phyloP scores from a whole-genome alignment of 2,329 filamentous ascomycete genomes.

The Zopfia rhizophila region DNA sequence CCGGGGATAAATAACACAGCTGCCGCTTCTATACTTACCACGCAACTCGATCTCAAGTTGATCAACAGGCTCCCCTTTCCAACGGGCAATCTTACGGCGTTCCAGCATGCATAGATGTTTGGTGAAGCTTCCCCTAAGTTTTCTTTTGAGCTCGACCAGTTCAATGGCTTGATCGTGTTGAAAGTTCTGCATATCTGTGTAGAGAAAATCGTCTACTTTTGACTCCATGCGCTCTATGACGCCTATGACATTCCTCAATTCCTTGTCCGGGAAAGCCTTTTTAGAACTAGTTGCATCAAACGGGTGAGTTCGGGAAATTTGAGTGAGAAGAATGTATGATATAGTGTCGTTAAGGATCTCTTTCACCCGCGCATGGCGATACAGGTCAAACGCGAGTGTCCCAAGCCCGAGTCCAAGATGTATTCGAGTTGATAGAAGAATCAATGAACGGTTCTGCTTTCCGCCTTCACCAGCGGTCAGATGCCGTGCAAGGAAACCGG shows the following conservation, averaged over 20 bases:
- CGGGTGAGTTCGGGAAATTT: slow-evolving; percentile 46
- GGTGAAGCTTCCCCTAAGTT: slow-evolving; percentile 39
- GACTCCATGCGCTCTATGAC: slow-evolving; percentile 42
- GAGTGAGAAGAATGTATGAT: slow-evolving; percentile 41
- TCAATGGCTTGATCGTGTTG: slow-evolving; percentile 42
- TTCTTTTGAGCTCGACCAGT: slow-evolving; percentile 33
- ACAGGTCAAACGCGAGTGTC: slow-evolving; percentile 42
- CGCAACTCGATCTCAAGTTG: slow-evolving; percentile 26
- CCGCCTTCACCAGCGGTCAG: slow-evolving; percentile 35
- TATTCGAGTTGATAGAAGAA: slow-evolving; percentile 44
- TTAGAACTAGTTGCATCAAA: slow-evolving; percentile 41
- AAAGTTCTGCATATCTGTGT: slow-evolving; percentile 37
- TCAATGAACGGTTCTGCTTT: slow-evolving; percentile 37
- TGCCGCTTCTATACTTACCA: slow-evolving; percentile 24
- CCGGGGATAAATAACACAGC: neutral
- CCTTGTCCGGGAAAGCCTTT: slow-evolving; percentile 40
- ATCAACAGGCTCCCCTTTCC: slow-evolving; percentile 38
- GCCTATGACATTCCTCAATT: slow-evolving; percentile 39
- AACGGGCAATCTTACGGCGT: slow-evolving; percentile 41
- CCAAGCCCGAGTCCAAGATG: slow-evolving; percentile 45
- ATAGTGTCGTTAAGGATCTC: slow-evolving; percentile 48
- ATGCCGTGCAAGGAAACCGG: slow-evolving; percentile 37
- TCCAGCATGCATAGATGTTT: slow-evolving; percentile 46
- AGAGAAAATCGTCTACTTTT: slow-evolving; percentile 37
- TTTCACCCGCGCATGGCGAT: slow-evolving; percentile 39